phyloP scores from a whole-genome alignment of 768 basidiomycete species.

The Tulasnella sp. region DNA sequence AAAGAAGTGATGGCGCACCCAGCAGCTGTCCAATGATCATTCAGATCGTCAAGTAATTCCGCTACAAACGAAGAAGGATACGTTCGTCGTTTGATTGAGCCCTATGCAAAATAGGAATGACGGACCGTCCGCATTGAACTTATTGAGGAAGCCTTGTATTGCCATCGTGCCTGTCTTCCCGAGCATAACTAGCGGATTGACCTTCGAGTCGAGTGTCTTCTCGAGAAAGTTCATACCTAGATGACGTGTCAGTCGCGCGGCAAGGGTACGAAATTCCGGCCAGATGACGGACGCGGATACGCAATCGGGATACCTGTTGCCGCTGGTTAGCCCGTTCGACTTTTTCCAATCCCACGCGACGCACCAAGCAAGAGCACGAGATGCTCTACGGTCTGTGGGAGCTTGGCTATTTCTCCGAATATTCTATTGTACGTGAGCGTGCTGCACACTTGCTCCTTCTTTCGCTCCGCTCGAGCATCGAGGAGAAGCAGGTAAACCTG shows the following conservation, averaged over 20 bases:
- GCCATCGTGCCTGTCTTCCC: slow-evolving; percentile 44
- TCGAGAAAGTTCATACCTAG: slow-evolving; percentile 66
- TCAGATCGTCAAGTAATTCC: slow-evolving; percentile 84
- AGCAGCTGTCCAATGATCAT: slow-evolving; percentile 15
- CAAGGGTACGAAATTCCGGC: background rate
- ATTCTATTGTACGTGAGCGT: slow-evolving; percentile 56
- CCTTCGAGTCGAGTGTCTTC: slow-evolving; percentile 57
- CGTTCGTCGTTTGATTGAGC: background rate
- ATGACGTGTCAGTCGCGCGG: background rate
- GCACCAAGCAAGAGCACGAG: slow-evolving; percentile 67
- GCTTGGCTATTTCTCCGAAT: slow-evolving; percentile 45
- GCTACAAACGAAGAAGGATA: slow-evolving; percentile 38
- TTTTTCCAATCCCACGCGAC: slow-evolving; percentile 17
- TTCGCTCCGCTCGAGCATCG: slow-evolving; percentile 83
- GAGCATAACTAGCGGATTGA: slow-evolving; percentile 73
- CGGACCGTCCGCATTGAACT: slow-evolving; percentile 62
- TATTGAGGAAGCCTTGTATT: slow-evolving; percentile 69
- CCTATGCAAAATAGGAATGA: background rate
- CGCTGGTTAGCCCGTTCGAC: background rate
- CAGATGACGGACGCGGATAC: slow-evolving; percentile 57
- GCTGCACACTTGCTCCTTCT: slow-evolving; percentile 71
- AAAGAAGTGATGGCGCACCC: background rate
- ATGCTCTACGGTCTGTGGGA: slow-evolving; percentile 67
- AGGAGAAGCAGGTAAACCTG: slow-evolving; percentile 60
- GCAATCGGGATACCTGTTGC: slow-evolving; percentile 28